phyloP scores from a whole-genome alignment of 2,329 filamentous ascomycete genomes.

The Byssochlamys sp. region DNA sequence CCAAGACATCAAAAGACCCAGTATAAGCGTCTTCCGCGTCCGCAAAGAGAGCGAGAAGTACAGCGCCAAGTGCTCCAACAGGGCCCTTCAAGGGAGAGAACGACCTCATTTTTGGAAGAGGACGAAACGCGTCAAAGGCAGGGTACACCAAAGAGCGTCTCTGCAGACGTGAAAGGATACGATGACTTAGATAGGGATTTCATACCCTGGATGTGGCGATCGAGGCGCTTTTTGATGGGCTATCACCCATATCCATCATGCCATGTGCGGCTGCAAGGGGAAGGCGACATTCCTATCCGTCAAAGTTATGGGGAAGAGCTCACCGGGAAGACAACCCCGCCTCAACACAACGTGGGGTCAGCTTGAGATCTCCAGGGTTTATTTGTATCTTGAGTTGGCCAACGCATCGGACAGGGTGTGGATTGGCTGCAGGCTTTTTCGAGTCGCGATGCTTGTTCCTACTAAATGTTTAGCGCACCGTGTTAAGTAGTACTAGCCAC shows the following conservation, averaged over 20 bases:
- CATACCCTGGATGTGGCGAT: neutral
- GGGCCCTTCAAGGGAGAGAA: neutral
- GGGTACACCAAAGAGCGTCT: neutral
- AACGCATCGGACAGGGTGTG: neutral
- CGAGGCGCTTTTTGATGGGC: neutral
- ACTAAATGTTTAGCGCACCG: too few relatives aligned
- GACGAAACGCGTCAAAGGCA: neutral
- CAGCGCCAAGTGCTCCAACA: neutral
- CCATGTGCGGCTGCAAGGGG: neutral
- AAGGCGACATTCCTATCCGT: neutral
- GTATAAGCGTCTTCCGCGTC: neutral
- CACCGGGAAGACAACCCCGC: neutral
- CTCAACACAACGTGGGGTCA: neutral
- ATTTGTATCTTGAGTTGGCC: neutral
- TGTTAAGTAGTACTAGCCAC: too few relatives aligned
- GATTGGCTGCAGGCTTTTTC: neutral
- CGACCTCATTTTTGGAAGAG: neutral
- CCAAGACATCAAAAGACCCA: conserved; percentile 13
- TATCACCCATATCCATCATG: neutral
- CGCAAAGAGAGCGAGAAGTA: neutral
- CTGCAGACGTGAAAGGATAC: neutral
- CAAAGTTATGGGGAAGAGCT: neutral
- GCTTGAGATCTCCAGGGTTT: neutral
- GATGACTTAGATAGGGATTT: neutral
- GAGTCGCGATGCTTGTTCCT: neutral